These are phyloP conservation scores for Leccinellum rugosiceps DNA, from an alignment of 768 basidiomycete species.

Conservation along the genomic window DNA sequence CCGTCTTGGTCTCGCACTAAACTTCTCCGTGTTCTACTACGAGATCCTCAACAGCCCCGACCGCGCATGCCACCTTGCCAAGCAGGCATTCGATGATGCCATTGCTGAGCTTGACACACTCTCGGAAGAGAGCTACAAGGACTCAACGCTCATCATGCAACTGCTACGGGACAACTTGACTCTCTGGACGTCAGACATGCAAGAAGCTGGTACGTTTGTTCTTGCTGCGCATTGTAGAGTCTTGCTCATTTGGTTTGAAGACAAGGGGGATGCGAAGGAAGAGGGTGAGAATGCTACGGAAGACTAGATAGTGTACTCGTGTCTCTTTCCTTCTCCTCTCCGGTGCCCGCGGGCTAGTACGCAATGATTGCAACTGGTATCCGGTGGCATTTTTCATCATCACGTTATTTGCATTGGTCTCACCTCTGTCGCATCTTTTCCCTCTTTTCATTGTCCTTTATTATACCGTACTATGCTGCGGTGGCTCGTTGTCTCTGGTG, in stretches of 20 bases:
- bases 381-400: constrained; percentile 17
- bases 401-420: constrained; percentile 32
- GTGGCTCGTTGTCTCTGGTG: constrained; percentile 31
- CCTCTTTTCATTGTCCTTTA: constrained; percentile 29
- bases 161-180: constrained; percentile 96
- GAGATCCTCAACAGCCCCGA: constrained; percentile 99
- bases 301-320: constrained; percentile 44
- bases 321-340: constrained; percentile 9
- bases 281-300: constrained; percentile 64
- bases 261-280: constrained; percentile 73
- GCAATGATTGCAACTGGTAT: constrained; percentile 10
- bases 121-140: constrained; percentile 99
- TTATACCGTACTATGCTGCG: constrained; percentile 36
- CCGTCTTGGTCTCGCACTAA: constrained; percentile 95
- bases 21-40: constrained; percentile 99
- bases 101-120: constrained; percentile 99
- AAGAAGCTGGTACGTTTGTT: constrained; percentile 71
- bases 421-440: constrained; percentile 31
- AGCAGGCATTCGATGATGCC: constrained; percentile 98
- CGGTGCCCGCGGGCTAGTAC: constrained; percentile 16
- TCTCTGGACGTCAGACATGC: constrained; percentile 98
- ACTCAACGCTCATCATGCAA: constrained; percentile 97
- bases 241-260: constrained; percentile 36
- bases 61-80: constrained; percentile 97
- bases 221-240: constrained; percentile 3